Evolutionary conservation across 2,329 filamentous ascomycete genomes (phyloP), one percentile per base, ranked within the genome.

Genomic region (Penicillium sp.): DNA sequence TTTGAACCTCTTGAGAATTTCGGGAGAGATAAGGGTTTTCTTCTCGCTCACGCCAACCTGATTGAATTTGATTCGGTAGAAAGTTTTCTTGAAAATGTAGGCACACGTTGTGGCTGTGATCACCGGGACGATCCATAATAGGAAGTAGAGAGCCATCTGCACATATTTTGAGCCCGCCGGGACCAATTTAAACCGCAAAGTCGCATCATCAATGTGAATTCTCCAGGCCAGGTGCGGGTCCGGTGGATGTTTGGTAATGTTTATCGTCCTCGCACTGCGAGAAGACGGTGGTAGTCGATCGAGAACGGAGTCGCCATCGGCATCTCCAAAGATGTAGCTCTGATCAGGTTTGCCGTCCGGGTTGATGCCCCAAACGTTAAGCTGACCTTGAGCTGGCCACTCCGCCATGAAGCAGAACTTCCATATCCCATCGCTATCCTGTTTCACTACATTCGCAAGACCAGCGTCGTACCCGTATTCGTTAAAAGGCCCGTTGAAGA

Each of bases 341-440:
- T 86, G 81, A 72, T 90, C 88, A 0, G 88, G 87, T 66, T 84
- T 76, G 22, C 86, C 86, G 72, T 89, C 83, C 0, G 84, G 82
- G 68, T 89, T 87, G 72, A 89, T 86, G 56, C 88, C 88, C 88
- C 88, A 90, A 5, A 88, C 81, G 66, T 89, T 90, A 61, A 89
- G 76, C 68, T 89, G 87, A 59, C 86, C 83, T 53, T 83, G 76
- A 2, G 84, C 83, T 6, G 88, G 88, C 83, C 86, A 90, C 70
- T 90, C 88, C 3, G 82, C 80, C 81, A 88, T 84, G 62, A 89
- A 86, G 64, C 86, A 80, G 67, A 84, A 85, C 22, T 80, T 77
- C 88, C 88, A 90, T 3, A 77, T 75, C 17, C 81, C 79, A 56
- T 86, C 80, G 22, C 75, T 75, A 33, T 80, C 77, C 49, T 85